Evolutionary conservation across 495 filamentous ascomycete species (phyloP), one percentile per base, ranked within the genome.

Genomic region (Neurospora sublineolata): DNA sequence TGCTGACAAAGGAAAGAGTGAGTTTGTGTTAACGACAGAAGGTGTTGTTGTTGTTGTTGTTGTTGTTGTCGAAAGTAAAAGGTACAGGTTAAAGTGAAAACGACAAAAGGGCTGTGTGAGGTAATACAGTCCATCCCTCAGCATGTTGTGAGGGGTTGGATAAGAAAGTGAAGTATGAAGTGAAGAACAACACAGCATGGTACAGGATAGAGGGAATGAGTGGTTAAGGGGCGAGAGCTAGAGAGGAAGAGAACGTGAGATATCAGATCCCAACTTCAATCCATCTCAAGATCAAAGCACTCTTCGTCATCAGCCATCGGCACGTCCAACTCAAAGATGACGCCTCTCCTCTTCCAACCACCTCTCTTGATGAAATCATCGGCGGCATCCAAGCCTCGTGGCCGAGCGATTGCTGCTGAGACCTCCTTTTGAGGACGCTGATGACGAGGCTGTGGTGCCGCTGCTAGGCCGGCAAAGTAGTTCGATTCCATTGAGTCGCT

Each of bases 341-440:
- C 83, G 37, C 84, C 84, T 23, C 80, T 71, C 27, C 84, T 76
- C 77, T 86, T 86, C 84, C 84, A 86, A 14, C 78, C 83, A 14
- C 83, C 84, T 0, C 84, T 76, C 76, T 81, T 83, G 16, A 84
- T 74, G 60, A 82, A 81, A 33, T 79, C 74, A 20, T 84, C 82
- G 40, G 75, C 73, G 12, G 79, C 80, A 67, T 75, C 72, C 70
- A 77, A 20, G 20, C 36, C 71, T n/a, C 72, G 73, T 37, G 73
- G 44, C 60, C 73, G 69, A 36, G 37, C 60, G 69, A 70, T 58
- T 68, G 41, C 42, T 37, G n/a, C 69, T 36, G 60, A 38, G 37
- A 58, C 72, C 14, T 71, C 72, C 37, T 68, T 44, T n/a, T 72
- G 73, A 67, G 36, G 46, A 69, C 60, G 68, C 20, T 42, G 70